Conservation (phyloP, 2,329 filamentous ascomycete genomes). For the Fusarium sp. region DNA sequence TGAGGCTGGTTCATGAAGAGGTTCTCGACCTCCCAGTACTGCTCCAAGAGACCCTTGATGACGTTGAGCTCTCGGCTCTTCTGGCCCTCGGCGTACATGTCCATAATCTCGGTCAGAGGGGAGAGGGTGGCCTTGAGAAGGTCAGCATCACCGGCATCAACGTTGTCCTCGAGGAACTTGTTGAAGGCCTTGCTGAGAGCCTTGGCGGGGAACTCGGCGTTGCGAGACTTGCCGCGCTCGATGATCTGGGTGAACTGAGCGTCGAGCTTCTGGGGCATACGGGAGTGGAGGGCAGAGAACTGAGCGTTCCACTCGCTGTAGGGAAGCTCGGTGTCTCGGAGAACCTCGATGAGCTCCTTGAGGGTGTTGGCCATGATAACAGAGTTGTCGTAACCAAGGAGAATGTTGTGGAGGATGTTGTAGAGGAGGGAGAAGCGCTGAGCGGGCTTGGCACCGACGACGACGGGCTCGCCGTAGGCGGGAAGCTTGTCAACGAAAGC, state of each 20-base stretch:
- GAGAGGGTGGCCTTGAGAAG: slow-evolving; percentile 78
- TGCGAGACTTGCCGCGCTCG: slow-evolving; percentile 81
- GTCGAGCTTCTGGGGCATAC: slow-evolving; percentile 96
- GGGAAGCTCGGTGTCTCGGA: slow-evolving; percentile 89
- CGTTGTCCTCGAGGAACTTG: slow-evolving; percentile 90
- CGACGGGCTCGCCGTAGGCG: slow-evolving; percentile 84
- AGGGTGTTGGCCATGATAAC: slow-evolving; percentile 91
- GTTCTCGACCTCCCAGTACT: slow-evolving; percentile 85
- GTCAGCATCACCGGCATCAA: slow-evolving; percentile 77
- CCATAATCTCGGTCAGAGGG: slow-evolving; percentile 82
- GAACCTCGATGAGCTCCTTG: slow-evolving; percentile 88
- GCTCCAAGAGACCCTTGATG: slow-evolving; percentile 81
- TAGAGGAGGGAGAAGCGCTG: slow-evolving; percentile 85
- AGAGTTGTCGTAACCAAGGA: slow-evolving; percentile 95
- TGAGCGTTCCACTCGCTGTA: slow-evolving; percentile 98
- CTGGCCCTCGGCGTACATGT: slow-evolving; percentile 85
- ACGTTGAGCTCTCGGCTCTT: slow-evolving; percentile 90
- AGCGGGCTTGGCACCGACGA: slow-evolving; percentile 90
- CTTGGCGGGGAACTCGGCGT: slow-evolving; percentile 92
- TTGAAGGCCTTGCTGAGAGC: slow-evolving; percentile 83
- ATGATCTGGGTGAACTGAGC: slow-evolving; percentile 84
- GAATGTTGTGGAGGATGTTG: slow-evolving; percentile 85
- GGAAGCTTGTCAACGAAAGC: slow-evolving; percentile 93
- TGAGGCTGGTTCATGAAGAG: slow-evolving; percentile 90
- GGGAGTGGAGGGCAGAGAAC: slow-evolving; percentile 94